Evolutionary conservation across 1,284 basidiomycete species (phyloP), one percentile per base, ranked within the genome.

Genomic region (Phellinidium pouzarii): DNA sequence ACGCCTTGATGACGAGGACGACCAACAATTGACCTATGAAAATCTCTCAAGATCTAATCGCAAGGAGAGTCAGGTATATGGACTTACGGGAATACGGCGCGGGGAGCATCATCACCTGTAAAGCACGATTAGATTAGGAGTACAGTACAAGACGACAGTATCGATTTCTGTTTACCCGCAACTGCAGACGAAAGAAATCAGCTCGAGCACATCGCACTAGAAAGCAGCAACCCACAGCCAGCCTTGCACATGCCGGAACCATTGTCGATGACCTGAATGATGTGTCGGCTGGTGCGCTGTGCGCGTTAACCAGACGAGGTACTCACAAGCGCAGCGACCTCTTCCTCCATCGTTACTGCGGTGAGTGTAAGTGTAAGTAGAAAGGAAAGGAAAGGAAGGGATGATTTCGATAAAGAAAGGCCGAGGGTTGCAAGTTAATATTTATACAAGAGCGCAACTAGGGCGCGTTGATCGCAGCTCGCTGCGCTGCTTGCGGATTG

Each of bases 231-330:
- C 80, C 64, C 65, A 83, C 81, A 95, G 70, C 90, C 90, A 77
- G 89, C 89, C 76, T 92, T 92, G 81, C 88, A 91, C 88, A 91
- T 93, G 71, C 88, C 89, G 63, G 84, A 89, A 69, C 87, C 85
- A 71, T 89, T 89, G 75, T 89, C 87, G 70, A 89, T 85, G 70
- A 90, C 84, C 83, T 73, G 57, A 29, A 12, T 36, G n/a, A 51
- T 20, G 29, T 9, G 25, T 8, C 37, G 26, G 9, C n/a, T 7
- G 26, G 11, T 47, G 3, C n/a, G 25, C 9, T 17, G 17, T 27
- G n/a, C 11, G 22, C 20, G 20, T 22, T 17, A 26, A 14, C 8
- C n/a, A 47, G 22, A 11, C 27, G 29, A 6, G 3, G n/a, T 11
- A 42, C 52, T 25, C 34, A 53, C 52, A 20, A 53, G 37, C 27